These are phyloP conservation scores for Graphilbum fragrans DNA, from an alignment of 2,329 filamentous ascomycete species.

Conservation along the genomic window DNA sequence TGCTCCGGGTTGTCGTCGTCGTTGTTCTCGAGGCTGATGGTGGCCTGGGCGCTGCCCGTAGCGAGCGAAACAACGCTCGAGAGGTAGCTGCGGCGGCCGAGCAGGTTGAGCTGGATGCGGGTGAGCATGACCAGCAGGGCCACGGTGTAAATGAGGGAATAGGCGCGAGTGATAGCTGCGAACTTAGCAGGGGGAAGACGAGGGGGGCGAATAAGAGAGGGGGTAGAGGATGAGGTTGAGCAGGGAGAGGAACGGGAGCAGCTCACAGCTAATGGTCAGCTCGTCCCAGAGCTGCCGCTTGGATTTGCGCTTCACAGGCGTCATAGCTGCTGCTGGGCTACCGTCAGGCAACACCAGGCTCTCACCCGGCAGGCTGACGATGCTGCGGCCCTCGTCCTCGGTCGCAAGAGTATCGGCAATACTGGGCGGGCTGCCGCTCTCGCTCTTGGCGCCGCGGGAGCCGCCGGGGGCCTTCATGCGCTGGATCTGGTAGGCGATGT, in stretches of 20 bases:
- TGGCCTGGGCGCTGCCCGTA: slow-evolving; percentile 57
- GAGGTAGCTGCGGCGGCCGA: slow-evolving; percentile 88
- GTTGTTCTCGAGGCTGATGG: slow-evolving; percentile 84
- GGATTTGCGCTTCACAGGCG: slow-evolving; percentile 40
- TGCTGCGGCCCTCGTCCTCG: slow-evolving; percentile 72
- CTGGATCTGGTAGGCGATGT: slow-evolving; percentile 86
- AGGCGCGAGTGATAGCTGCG: slow-evolving; percentile 75
- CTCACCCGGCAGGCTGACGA: slow-evolving; percentile 65
- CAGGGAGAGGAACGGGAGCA: not conserved
- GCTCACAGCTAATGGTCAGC: slow-evolving; percentile 84
- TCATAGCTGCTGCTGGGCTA: slow-evolving; percentile 12
- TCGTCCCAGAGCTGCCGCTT: slow-evolving; percentile 97
- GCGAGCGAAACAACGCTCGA: slow-evolving; percentile 90
- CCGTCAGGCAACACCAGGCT: slow-evolving; percentile 40
- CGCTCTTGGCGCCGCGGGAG: slow-evolving; percentile 31
- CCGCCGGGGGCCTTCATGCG: slow-evolving; percentile 60
- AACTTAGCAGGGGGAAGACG: not conserved
- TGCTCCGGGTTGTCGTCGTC: slow-evolving; percentile 79
- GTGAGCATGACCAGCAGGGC: slow-evolving; percentile 84
- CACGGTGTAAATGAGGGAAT: slow-evolving; percentile 85
- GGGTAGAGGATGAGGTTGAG: not conserved
- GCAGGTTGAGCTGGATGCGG: slow-evolving; percentile 89
- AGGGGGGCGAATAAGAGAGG: too few relatives aligned
- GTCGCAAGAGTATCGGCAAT: slow-evolving; percentile 60
- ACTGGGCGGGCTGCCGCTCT: slow-evolving; percentile 42